Conservation (phyloP, 2,329 filamentous ascomycete genomes). For the Colletotrichum shisoi region DNA sequence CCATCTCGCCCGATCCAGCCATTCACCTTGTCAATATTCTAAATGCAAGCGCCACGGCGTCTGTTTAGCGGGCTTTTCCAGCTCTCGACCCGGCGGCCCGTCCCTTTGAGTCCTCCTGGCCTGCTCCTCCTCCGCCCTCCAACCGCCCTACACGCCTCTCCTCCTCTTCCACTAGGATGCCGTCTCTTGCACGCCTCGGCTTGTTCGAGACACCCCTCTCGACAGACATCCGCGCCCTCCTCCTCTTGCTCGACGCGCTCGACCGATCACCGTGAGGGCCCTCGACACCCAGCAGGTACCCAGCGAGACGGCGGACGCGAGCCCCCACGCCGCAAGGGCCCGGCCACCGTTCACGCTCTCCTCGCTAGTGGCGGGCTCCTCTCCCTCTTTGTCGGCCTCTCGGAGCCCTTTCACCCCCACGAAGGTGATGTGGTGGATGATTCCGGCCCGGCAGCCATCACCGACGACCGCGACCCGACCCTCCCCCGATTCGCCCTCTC, state of each 20-base stretch:
- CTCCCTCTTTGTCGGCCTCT: slow-evolving; percentile 38
- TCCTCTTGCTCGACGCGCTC: slow-evolving; percentile 10
- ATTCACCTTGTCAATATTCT: slow-evolving; percentile 17
- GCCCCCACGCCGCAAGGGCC: slow-evolving; percentile 21
- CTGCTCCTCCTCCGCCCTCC: slow-evolving; percentile 5
- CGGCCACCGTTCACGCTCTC: slow-evolving; percentile 28
- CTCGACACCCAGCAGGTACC: neutral
- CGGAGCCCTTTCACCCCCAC: slow-evolving; percentile 33
- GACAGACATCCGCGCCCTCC: neutral
- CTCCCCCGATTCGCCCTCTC: slow-evolving; percentile 60
- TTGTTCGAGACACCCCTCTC: neutral
- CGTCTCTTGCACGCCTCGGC: slow-evolving; percentile 28
- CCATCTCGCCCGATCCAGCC: slow-evolving; percentile 28
- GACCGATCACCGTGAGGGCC: neutral
- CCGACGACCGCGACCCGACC: slow-evolving; percentile 50
- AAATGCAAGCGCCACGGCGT: slow-evolving; percentile 39
- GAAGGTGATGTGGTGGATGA: slow-evolving; percentile 21
- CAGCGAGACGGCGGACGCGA: neutral
- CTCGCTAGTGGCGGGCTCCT: slow-evolving; percentile 39
- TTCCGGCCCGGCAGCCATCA: slow-evolving; percentile 24
- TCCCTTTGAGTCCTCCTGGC: slow-evolving; percentile 22
- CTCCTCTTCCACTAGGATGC: slow-evolving; percentile 1
- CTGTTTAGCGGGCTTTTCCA: slow-evolving; percentile 35
- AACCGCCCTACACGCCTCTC: slow-evolving; percentile 5
- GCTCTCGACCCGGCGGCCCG: slow-evolving; percentile 35